Base-by-base conservation (phyloP, 179 eudicot genomes). In the Vitellaria paradoxa region DNA sequence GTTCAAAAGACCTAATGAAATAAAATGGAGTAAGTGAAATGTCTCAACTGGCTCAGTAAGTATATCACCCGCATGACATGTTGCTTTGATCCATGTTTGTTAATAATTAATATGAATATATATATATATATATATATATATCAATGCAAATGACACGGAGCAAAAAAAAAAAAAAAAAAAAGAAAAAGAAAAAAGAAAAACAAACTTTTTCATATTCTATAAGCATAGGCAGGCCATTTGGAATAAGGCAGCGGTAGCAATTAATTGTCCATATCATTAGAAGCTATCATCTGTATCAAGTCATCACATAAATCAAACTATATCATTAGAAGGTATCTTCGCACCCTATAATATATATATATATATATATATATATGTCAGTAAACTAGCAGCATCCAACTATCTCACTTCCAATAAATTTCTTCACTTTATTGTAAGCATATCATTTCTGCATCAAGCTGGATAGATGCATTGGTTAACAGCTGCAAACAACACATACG, bases 401-500 rank as follows among this genome's bases (percentile, higher is more conserved):
- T 45, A 70, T 23, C 74, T 53, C n/a, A 15, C n/a, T 13, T 55
- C 72, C 72, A 55, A 45, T 55, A 21, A 57, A 69, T 53, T 53
- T 56, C 46, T 55, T 26, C 23, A 15, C 23, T 26, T 71, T 70
- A 70, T 70, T 70, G 37, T 13, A 49, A 17, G 7, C 30, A 50
- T 9, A 30, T 4, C 11, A 15, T 57, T 57, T 57, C 50, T 50
- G 40, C 50, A 52, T 52, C 61, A 70, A 70, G 61, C 74, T 14
- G n/a, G 37, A 37, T 71, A 71, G 4, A 71, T 1, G 63, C 74
- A 71, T 52, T 8, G 18, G 14, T 7, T 47, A 71, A 17, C 74
- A 55, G 74, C 74, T 71, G 74, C 74, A 71, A 71, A 71, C n/a
- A 53, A 7, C 63, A 26, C 62, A 26, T 0, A 53, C 11, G 30